Evolutionary conservation across 768 basidiomycete species (phyloP).

Genomic region (Lentinula aciculospora): DNA sequence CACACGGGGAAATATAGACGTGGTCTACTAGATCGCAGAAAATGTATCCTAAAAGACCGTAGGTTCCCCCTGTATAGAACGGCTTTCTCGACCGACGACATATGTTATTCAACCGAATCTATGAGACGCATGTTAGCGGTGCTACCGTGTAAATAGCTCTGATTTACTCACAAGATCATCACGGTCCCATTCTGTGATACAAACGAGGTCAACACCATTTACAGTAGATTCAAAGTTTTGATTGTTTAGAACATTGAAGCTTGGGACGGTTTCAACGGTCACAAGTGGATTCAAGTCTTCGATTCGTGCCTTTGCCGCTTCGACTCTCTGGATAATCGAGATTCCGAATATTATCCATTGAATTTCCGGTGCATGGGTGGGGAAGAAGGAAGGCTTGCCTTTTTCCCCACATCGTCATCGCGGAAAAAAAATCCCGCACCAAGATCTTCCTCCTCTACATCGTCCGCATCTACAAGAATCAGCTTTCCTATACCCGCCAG

Average conservation of each 20-base stretch:
- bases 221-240: conserved; percentile 55
- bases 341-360: conserved; percentile 33
- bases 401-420: conserved; percentile 87
- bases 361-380: conserved; percentile 25
- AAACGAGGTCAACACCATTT: conserved; percentile 74
- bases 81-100: conserved; percentile 71
- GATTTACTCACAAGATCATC: conserved; percentile 57
- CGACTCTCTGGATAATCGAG: conserved; percentile 58
- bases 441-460: conserved; percentile 79
- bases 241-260: conserved; percentile 39
- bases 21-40: conserved; percentile 90
- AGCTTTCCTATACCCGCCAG: conserved; percentile 92
- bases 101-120: conserved; percentile 78
- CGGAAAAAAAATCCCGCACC: conserved; percentile 92
- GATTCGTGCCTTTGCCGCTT: conserved; percentile 79
- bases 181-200: conserved; percentile 74
- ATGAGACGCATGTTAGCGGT: conserved; percentile 9
- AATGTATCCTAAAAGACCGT: conserved; percentile 88
- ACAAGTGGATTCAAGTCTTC: conserved; percentile 93
- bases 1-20: conserved; percentile 82
- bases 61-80: conserved; percentile 90
- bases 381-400: conserved; percentile 43
- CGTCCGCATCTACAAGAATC: conserved; percentile 73
- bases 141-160: conserved; percentile 8
- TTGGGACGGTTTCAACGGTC: conserved; percentile 61